These are phyloP conservation scores for Argentina anserina DNA, from an alignment of 306 rosid genomes.

Conservation along the genomic window DNA sequence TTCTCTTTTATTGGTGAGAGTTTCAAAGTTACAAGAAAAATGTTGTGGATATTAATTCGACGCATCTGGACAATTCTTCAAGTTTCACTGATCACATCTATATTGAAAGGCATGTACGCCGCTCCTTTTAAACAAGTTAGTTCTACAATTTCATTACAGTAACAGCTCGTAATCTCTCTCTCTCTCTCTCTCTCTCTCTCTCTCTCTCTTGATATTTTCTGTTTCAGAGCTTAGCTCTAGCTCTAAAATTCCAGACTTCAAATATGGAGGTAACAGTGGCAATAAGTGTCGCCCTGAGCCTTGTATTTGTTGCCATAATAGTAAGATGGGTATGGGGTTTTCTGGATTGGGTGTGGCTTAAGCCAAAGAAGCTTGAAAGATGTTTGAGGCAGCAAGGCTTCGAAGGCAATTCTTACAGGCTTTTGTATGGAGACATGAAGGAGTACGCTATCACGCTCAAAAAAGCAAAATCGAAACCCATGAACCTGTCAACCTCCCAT, in stretches of 20 bases:
- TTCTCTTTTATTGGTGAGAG: no score
- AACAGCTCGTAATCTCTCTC: no score
- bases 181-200: no score
- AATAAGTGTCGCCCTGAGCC: neutral
- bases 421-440: constrained; percentile 34
- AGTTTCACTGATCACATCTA: no score
- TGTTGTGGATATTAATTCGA: no score
- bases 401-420: constrained; percentile 36
- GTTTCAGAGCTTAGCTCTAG: neutral
- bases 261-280: neutral
- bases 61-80: no score
- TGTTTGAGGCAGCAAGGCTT: constrained; percentile 43
- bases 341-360: constrained; percentile 51
- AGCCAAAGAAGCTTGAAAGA: constrained; percentile 49
- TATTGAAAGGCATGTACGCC: no score
- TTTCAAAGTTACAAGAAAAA: no score
- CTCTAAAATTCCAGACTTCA: neutral
- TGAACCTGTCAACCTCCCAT: constrained; percentile 24
- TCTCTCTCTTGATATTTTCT: no score
- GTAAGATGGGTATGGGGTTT: constrained; percentile 33
- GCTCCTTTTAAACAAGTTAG: no score
- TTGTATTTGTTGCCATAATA: neutral
- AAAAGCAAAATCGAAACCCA: constrained; percentile 39
- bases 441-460: constrained; percentile 16
- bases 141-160: no score